Base-by-base conservation (phyloP, 164 flowering plant genomes). In the Umbellularia californica region DNA sequence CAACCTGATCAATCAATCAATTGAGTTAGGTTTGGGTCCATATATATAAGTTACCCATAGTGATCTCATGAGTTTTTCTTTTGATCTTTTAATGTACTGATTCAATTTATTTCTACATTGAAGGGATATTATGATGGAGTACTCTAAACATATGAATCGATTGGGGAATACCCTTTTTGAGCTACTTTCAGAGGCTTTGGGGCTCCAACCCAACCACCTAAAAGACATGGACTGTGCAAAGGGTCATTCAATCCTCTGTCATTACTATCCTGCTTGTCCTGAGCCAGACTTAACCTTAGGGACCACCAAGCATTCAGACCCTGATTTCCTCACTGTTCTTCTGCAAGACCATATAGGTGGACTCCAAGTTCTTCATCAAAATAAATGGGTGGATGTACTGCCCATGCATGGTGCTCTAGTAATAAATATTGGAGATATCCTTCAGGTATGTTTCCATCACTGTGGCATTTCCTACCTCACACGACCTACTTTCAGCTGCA, bases 211-310 rank as follows among this genome's bases (percentile, higher is more conserved):
- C 7, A 70, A 81, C 69, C 64, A 79, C 69, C 79, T 85, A 4
- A 69, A 50, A n/a, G 33, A 33, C 7, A 74, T 81, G 12, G 76
- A 74, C 2, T 84, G 81, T 55, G 50, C 72, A 69, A 63, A 80
- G 78, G 66, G 78, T 24, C 51, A 23, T 28, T 6, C 25, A n/a
- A 7, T 80, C 51, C 23, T 22, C 12, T 5, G 27, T 7, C 79
- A 82, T 25, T 82, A 82, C 76, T 80, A 78, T 41, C 86, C 84
- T 2, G 52, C 77, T 5, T 82, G 84, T 76, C 83, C 81, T 0
- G 79, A 78, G 78, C 85, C 85, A 30, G 73, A 82, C 1, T n/a
- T 77, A 33, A 82, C 79, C 23, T 17, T 75, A 7, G 84, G 79
- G 15, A 17, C 47, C 5, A 28, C 33, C 73, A 78, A 81, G 72